A percentile compares a stretch with the other conserved stretches of the same genome.
Conservation (phyloP, 2,329 filamentous ascomycete species). For the Pestalotiopsis fici region DNA sequence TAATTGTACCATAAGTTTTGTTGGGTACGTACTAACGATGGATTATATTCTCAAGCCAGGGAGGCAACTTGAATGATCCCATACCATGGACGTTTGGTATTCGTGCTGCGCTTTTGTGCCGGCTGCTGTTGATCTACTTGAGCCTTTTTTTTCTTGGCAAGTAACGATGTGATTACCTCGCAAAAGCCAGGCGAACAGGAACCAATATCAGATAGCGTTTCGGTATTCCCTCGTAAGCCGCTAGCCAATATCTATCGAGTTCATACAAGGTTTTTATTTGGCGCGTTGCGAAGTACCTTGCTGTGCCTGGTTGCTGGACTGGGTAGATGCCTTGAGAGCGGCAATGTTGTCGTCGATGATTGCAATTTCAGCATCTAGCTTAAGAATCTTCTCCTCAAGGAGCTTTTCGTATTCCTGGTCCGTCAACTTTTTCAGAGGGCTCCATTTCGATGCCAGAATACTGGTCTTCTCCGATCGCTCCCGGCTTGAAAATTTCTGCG, state of each 20-base stretch:
- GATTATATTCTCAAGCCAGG: too few relatives aligned
- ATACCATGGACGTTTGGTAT: too few relatives aligned
- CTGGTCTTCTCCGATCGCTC: conserved; percentile 22
- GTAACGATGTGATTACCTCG: not conserved
- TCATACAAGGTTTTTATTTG: not conserved
- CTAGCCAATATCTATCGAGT: not conserved
- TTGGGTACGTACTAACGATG: too few relatives aligned
- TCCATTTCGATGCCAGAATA: conserved; percentile 66
- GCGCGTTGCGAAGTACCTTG: not conserved
- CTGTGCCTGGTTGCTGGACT: not conserved
- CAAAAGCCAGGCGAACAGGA: too few relatives aligned
- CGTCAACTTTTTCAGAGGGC: conserved; percentile 67
- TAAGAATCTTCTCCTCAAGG: conserved; percentile 70
- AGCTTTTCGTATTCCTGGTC: conserved; percentile 73
- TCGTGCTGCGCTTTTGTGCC: too few relatives aligned
- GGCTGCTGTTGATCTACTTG: too few relatives aligned
- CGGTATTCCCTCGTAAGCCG: not conserved
- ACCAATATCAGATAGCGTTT: not conserved
- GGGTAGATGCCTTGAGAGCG: conserved; percentile 26
- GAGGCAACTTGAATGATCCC: too few relatives aligned
- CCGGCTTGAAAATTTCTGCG: conserved; percentile 16
- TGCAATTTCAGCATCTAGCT: conserved; percentile 74
- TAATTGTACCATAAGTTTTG: too few relatives aligned
- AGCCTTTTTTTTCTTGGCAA: not conserved
- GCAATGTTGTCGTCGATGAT: conserved; percentile 77